Evolutionary conservation across 2,329 filamentous ascomycete genomes (phyloP).

Genomic region (Cercospora beticola): DNA sequence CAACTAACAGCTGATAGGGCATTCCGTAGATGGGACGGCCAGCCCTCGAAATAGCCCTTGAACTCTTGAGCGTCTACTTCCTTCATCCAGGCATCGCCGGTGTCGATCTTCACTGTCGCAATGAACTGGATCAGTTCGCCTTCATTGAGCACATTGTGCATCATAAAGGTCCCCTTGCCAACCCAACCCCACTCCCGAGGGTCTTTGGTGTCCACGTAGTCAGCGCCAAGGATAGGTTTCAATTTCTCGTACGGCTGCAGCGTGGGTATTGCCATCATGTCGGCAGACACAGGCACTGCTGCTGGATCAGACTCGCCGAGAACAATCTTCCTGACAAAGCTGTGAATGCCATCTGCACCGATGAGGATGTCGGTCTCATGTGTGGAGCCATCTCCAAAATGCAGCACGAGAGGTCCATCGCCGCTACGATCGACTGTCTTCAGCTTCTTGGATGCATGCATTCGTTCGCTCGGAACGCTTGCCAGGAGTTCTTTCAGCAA

Average conservation of each 20-base stretch:
- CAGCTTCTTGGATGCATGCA: slow-evolving; percentile 24
- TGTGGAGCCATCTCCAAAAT: slow-evolving; percentile 11
- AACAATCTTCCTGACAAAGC: slow-evolving; percentile 14
- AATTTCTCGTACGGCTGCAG: slow-evolving; percentile 20
- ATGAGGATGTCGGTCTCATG: slow-evolving; percentile 15
- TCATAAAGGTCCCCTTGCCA: slow-evolving; percentile 17
- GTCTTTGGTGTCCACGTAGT: slow-evolving; percentile 15
- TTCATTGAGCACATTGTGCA: slow-evolving; percentile 19
- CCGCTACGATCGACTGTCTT: background rate
- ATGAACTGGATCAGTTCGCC: slow-evolving; percentile 18
- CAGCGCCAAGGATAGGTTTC: slow-evolving; percentile 14
- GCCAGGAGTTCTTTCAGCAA: slow-evolving; percentile 19
- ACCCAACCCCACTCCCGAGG: slow-evolving; percentile 16
- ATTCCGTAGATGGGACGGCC: slow-evolving; percentile 11
- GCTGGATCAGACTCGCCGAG: slow-evolving; percentile 19
- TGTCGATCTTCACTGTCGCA: slow-evolving; percentile 11
- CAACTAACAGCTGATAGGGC: slow-evolving; percentile 8
- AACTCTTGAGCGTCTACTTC: slow-evolving; percentile 4
- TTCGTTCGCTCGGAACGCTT: slow-evolving; percentile 8
- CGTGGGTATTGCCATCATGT: slow-evolving; percentile 14
- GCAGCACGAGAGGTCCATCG: slow-evolving; percentile 8
- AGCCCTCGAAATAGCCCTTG: slow-evolving; percentile 10
- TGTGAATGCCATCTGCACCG: slow-evolving; percentile 22
- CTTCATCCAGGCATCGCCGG: slow-evolving; percentile 16
- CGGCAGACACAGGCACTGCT: slow-evolving; percentile 10